These are phyloP conservation scores for Aspergillus egyptiacus DNA, from an alignment of 495 filamentous ascomycete genomes.

Conservation along the genomic window DNA sequence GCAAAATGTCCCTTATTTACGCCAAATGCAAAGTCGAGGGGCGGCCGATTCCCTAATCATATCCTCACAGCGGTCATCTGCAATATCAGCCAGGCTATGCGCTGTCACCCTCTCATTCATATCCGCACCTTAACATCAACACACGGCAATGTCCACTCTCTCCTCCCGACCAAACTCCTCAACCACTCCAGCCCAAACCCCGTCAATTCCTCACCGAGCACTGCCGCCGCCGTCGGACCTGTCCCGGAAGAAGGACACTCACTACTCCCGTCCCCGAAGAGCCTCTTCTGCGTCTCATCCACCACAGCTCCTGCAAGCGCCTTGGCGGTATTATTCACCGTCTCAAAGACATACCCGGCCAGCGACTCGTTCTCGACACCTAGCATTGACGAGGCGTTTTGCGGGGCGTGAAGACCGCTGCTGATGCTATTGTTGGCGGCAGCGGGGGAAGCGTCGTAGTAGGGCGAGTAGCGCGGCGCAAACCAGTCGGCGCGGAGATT, in stretches of 20 bases:
- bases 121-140: slow-evolving; percentile 74
- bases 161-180: slow-evolving; percentile 62
- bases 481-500: slow-evolving; percentile 82
- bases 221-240: slow-evolving; percentile 7
- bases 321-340: slow-evolving; percentile 62
- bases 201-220: slow-evolving; percentile 71
- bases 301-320: slow-evolving; percentile 60
- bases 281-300: slow-evolving; percentile 51
- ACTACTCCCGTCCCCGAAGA: slow-evolving; percentile 15
- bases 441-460: slow-evolving; percentile 15
- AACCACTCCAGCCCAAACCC: slow-evolving; percentile 80
- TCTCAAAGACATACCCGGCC: slow-evolving; percentile 50
- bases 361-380: slow-evolving; percentile 25
- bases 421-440: slow-evolving; percentile 4
- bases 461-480: slow-evolving; percentile 51
- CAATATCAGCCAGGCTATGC: background rate
- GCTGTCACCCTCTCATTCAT: too few relatives aligned
- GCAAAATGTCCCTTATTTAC: too few relatives aligned
- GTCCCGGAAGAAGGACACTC: background rate
- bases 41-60: too few relatives aligned
- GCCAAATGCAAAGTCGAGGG: too few relatives aligned
- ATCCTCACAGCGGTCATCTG: too few relatives aligned
- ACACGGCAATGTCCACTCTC: slow-evolving; percentile 80
- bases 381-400: slow-evolving; percentile 17
- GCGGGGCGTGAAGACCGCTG: background rate